Percentiles rank a stretch among this genome's conserved stretches.
phyloP scores from a whole-genome alignment of 2,329 filamentous ascomycete species.

The Sporothrix pallida region DNA sequence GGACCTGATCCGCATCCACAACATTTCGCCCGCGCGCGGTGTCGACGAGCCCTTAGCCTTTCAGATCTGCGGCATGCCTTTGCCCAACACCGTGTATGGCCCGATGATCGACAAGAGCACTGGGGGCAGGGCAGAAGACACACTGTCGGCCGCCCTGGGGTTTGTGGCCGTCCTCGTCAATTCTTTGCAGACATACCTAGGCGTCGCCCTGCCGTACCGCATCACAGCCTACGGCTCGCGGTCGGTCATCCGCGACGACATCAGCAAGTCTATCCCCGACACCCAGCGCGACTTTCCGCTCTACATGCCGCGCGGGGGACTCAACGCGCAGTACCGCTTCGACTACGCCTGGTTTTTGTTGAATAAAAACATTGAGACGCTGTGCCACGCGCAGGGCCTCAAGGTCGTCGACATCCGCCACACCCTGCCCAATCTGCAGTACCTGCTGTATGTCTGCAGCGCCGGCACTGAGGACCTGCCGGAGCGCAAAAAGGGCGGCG shows the following conservation, averaged over 20 bases:
- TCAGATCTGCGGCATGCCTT: constrained; percentile 75
- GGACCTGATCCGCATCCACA: constrained; percentile 78
- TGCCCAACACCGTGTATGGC: constrained; percentile 83
- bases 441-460: constrained; percentile 86
- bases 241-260: constrained; percentile 76
- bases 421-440: constrained; percentile 91
- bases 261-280: constrained; percentile 59
- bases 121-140: constrained; percentile 65
- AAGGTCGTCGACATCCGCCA: constrained; percentile 88
- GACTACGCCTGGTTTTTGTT: constrained; percentile 97
- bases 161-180: constrained; percentile 77
- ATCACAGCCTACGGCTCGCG: constrained; percentile 74
- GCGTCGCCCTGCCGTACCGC: constrained; percentile 79
- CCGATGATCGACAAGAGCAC: constrained; percentile 45
- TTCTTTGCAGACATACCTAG: constrained; percentile 81
- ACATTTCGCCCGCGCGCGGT: constrained; percentile 68
- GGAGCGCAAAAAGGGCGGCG: constrained; percentile 65
- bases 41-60: constrained; percentile 72
- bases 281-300: constrained; percentile 80
- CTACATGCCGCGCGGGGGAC: constrained; percentile 67
- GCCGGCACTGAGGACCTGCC: constrained; percentile 72
- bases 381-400: constrained; percentile 70
- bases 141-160: constrained; percentile 80
- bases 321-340: constrained; percentile 81
- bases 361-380: constrained; percentile 87